Base-by-base conservation (phyloP, 805 yeast species). In the Candida takata region DNA sequence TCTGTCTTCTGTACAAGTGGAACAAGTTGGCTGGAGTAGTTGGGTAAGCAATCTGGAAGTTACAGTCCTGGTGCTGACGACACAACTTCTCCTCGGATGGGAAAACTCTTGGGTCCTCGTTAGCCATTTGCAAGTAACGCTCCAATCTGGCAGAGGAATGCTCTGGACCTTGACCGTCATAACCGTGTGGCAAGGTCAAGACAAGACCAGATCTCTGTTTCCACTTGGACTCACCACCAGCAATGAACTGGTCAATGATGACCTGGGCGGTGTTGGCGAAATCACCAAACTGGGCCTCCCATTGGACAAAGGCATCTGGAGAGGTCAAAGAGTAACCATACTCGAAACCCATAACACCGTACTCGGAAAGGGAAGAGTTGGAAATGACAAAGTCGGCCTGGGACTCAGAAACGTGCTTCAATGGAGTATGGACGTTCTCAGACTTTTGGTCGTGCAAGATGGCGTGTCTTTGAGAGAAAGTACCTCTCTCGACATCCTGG, bases 281-380 rank as follows among this genome's bases (percentile, higher is more conserved):
- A 69, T 92, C 99, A 77, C 99, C 99, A 54, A 92, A 92, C 72
- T 92, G 99, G 40, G 97, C 98, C 70, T 92, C 99, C 99, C 99
- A 92, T 70, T 83, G 81, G 35, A 90, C 97, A 41, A 85, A 76
- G 37, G 96, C 92, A 58, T 92, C 97, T 50, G 99, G 99, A 34
- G 95, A 84, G 43, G 96, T 85, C 65, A 92, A 73, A 7, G 97
- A 90, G 72, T 92, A 92, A 69, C 99, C 99, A 61, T 92, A 92
- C 69, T 92, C 99, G 62, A 85, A 92, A 52, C 98, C 97, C 90
- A 92, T 82, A 39, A 86, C 97, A 77, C 99, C 99, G 63, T 88
- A 92, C 70, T 92, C 99, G 29, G 97, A 88, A 55, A 92, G 74
- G 10, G 97, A 87, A 6, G 98, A 92, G 77, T 92, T 92, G 33